Evolutionary conservation across 2,329 filamentous ascomycete species (phyloP).

Genomic region (Colletotrichum aenigma): DNA sequence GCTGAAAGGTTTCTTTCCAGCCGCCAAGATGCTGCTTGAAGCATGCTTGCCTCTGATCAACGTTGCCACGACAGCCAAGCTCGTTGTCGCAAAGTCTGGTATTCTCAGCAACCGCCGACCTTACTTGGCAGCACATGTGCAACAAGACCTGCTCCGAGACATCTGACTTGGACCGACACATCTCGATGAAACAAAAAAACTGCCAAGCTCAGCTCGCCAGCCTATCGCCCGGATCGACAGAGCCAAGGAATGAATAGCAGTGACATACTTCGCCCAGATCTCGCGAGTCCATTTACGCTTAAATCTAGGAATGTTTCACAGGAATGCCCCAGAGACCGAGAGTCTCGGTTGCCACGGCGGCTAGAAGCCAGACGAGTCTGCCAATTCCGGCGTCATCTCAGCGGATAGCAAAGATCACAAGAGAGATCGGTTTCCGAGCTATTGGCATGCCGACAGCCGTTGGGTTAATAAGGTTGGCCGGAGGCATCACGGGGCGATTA

Average conservation of each 20-base stretch:
- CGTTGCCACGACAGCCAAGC: not conserved
- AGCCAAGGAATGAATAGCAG: not conserved
- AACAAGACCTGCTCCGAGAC: not conserved
- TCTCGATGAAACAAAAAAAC: not conserved
- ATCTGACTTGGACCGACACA: not conserved
- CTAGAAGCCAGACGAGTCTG: not conserved
- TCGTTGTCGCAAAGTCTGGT: not conserved
- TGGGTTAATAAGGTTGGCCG: not conserved
- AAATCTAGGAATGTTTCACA: not conserved
- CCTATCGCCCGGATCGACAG: not conserved
- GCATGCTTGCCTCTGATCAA: not conserved
- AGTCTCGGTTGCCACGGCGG: not conserved
- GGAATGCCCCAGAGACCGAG: not conserved
- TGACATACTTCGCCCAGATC: not conserved
- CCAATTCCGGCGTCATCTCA: not conserved
- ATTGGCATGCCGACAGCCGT: not conserved
- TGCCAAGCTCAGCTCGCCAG: not conserved
- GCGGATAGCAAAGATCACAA: not conserved
- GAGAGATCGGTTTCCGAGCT: not conserved
- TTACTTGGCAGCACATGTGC: not conserved
- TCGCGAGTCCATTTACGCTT: not conserved
- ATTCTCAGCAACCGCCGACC: not conserved
- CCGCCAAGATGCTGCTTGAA: not conserved
- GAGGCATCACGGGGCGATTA: not conserved
- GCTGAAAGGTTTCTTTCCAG: not conserved